Evolutionary conservation across 2,329 filamentous ascomycete species (phyloP).

Genomic region (Nemania sp.): DNA sequence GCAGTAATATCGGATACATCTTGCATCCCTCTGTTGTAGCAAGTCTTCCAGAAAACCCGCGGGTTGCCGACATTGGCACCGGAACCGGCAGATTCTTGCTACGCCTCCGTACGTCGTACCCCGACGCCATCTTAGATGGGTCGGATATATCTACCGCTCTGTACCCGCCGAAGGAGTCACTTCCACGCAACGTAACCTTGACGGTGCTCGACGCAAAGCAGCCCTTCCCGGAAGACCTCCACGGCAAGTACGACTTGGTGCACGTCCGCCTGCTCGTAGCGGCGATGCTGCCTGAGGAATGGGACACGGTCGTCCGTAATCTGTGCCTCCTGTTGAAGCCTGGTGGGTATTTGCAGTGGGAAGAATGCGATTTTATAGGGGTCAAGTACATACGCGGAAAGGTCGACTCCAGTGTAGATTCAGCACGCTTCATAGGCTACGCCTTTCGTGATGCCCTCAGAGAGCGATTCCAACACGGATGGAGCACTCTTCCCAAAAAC

Average conservation of each 20-base stretch:
- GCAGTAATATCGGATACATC: no score
- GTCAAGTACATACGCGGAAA: conserved; percentile 3
- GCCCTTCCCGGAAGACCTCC: conserved; percentile 32
- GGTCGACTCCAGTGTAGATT: conserved; percentile 6
- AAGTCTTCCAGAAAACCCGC: no score
- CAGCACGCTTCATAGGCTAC: not conserved
- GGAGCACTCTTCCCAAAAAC: conserved; percentile 32
- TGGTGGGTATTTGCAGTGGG: conserved; percentile 40
- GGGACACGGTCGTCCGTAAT: conserved; percentile 30
- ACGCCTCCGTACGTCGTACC: no score
- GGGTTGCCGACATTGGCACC: no score
- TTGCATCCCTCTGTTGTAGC: no score
- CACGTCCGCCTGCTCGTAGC: conserved; percentile 35
- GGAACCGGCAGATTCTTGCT: no score
- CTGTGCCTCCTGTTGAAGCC: conserved; percentile 29
- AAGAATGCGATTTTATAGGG: no score
- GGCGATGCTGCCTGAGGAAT: conserved; percentile 35
- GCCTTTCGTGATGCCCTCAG: conserved; percentile 14
- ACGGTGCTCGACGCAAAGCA: conserved; percentile 29
- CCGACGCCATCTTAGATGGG: no score
- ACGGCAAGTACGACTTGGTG: conserved; percentile 36
- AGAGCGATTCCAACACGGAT: conserved; percentile 31
- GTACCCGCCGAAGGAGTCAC: no score
- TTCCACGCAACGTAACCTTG: no score
- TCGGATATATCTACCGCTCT: no score